Conservation (phyloP, 495 filamentous ascomycete genomes). For the Entonaema liquescens region DNA sequence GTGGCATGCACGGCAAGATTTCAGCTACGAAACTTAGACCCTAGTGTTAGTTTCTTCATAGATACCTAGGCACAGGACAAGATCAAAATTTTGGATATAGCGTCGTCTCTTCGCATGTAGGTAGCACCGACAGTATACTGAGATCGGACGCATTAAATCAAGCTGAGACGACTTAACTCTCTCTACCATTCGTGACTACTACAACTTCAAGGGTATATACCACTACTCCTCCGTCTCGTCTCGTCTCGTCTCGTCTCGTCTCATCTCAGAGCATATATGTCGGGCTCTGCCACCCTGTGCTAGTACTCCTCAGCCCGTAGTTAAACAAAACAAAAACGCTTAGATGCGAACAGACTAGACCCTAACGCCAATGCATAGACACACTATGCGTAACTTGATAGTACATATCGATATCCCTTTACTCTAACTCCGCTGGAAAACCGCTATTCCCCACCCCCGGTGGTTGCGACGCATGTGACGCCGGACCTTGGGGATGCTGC, state of each 20-base stretch:
- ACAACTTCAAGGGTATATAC: slow-evolving; percentile 25
- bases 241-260: background rate
- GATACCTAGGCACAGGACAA: background rate
- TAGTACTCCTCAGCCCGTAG: background rate
- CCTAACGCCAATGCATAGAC: background rate
- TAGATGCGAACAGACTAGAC: background rate
- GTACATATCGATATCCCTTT: background rate
- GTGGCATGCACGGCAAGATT: background rate
- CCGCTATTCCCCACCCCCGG: background rate
- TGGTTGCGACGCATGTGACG: background rate
- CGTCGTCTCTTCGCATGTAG: background rate
- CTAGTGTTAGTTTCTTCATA: background rate
- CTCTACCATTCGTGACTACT: background rate
- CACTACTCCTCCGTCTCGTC: background rate
- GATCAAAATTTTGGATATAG: background rate
- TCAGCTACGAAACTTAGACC: background rate
- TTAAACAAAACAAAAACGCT: background rate
- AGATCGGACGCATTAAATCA: background rate
- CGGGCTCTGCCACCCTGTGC: background rate
- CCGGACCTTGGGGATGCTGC: background rate
- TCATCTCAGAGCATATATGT: background rate
- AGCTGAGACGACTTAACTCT: background rate
- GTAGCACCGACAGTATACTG: background rate
- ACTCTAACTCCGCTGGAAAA: slow-evolving; percentile 34
- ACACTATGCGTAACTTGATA: background rate